phyloP scores from a whole-genome alignment of 2,329 filamentous ascomycete species.

The Talaromyces pinophilus region DNA sequence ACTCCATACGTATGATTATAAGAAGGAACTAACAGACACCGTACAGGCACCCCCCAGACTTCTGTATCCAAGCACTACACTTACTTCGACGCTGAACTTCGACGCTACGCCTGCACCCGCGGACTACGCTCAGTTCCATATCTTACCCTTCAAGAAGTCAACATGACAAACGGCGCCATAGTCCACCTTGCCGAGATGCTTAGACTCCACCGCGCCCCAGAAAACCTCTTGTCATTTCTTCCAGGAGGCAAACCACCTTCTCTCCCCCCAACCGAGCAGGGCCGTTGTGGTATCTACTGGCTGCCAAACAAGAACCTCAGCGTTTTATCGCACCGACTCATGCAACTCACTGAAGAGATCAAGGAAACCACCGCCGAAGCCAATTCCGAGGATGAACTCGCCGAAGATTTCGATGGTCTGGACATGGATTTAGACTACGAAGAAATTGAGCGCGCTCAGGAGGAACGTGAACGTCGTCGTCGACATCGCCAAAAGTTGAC shows the following conservation, averaged over 20 bases:
- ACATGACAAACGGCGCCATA: slow-evolving; percentile 29
- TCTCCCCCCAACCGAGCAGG: slow-evolving; percentile 24
- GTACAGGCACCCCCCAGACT: not conserved
- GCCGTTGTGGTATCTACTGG: slow-evolving; percentile 35
- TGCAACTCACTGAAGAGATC: slow-evolving; percentile 7
- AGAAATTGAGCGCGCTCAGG: slow-evolving; percentile 7
- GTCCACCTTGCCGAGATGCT: slow-evolving; percentile 36
- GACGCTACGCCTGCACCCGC: slow-evolving; percentile 35
- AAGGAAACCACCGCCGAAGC: not conserved
- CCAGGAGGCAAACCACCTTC: slow-evolving; percentile 31
- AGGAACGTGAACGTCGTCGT: slow-evolving; percentile 25
- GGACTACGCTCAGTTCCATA: slow-evolving; percentile 41
- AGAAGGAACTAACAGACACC: not conserved
- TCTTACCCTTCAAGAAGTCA: slow-evolving; percentile 32
- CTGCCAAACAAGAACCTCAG: slow-evolving; percentile 30
- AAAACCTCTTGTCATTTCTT: slow-evolving; percentile 34
- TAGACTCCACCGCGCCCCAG: slow-evolving; percentile 32
- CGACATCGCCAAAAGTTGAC: slow-evolving; percentile 31
- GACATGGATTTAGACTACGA: slow-evolving; percentile 23
- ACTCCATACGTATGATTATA: no score
- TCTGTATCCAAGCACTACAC: not conserved
- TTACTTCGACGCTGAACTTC: slow-evolving; percentile 25
- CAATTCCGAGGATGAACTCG: slow-evolving; percentile 9
- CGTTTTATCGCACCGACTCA: not conserved
- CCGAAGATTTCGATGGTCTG: not conserved